Conservation (phyloP, 768 basidiomycete species). For the Trametes gibbosa region DNA sequence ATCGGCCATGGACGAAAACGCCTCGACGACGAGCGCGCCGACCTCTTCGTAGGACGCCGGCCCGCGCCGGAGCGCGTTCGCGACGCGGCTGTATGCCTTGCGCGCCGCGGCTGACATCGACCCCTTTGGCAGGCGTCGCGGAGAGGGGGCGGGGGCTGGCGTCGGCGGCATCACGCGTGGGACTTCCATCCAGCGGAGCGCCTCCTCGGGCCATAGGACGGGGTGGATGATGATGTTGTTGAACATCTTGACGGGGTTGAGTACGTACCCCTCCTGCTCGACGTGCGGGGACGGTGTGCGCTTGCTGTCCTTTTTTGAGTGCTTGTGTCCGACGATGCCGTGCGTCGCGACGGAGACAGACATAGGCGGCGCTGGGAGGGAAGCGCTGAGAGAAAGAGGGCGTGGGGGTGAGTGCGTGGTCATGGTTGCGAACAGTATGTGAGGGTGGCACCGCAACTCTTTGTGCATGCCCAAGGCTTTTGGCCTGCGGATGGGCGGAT, state of each 20-base stretch:
- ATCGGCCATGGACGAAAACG: background rate
- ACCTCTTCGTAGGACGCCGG: background rate
- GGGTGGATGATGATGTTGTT: slow-evolving; percentile 11
- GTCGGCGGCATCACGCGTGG: background rate
- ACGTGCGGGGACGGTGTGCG: background rate
- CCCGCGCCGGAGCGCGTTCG: background rate
- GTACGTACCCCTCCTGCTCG: background rate
- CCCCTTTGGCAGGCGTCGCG: background rate
- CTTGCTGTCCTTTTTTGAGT: background rate
- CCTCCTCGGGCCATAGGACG: slow-evolving; percentile 1
- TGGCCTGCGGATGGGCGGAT: background rate
- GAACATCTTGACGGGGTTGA: slow-evolving; percentile 9
- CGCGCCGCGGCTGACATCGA: background rate
- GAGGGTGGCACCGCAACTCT: too few species aligned
- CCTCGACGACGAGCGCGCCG: background rate
- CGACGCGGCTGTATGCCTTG: background rate
- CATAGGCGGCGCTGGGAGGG: background rate
- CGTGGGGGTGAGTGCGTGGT: background rate
- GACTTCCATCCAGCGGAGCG: slow-evolving; percentile 5
- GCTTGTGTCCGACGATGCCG: background rate
- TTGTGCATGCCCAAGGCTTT: background rate
- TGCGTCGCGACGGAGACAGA: background rate
- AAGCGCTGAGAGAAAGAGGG: background rate
- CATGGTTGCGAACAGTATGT: background rate
- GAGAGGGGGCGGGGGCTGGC: background rate